phyloP scores from a whole-genome alignment of 2,329 filamentous ascomycete genomes.

The Albophoma yamanashiensis region DNA sequence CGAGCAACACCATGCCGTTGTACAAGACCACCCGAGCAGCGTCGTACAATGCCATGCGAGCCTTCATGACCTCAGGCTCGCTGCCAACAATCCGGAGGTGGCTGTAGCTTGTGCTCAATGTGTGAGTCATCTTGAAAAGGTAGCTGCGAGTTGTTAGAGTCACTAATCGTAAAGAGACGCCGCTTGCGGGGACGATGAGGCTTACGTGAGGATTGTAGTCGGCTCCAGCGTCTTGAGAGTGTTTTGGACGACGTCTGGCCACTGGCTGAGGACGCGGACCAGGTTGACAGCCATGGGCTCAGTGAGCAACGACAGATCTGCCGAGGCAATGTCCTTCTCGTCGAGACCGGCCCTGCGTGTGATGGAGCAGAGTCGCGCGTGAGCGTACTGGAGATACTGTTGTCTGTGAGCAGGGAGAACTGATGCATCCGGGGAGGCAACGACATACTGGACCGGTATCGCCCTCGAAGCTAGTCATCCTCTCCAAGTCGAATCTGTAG shows the following conservation, averaged over 20 bases:
- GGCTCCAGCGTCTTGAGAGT: constrained; percentile 79
- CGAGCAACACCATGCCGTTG: constrained; percentile 77
- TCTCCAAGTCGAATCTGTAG: constrained; percentile 67
- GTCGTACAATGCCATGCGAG: constrained; percentile 49
- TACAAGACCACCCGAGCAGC: constrained; percentile 63
- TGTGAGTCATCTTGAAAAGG: constrained; percentile 79
- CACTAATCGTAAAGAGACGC: neutral
- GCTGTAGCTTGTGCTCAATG: constrained; percentile 71
- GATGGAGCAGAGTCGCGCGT: constrained; percentile 60
- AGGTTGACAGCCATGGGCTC: constrained; percentile 66
- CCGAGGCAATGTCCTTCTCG: constrained; percentile 46
- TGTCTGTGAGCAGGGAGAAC: neutral
- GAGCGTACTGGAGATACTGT: constrained; percentile 68
- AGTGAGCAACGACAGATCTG: constrained; percentile 57
- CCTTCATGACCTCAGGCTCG: constrained; percentile 56
- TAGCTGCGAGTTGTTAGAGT: constrained; percentile 23
- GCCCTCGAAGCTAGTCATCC: constrained; percentile 76
- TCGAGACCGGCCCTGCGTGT: constrained; percentile 43
- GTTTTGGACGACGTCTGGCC: constrained; percentile 76
- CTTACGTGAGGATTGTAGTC: constrained; percentile 29
- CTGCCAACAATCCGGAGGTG: constrained; percentile 73
- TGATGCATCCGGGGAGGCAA: neutral
- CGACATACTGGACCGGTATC: constrained; percentile 56
- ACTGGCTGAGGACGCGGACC: constrained; percentile 67
- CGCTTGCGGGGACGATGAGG: no score